A percentile compares a stretch with the other conserved stretches of the same genome.
Evolutionary conservation across 257 asterid genomes (phyloP).

Genomic region (Jasminum sambac): DNA sequence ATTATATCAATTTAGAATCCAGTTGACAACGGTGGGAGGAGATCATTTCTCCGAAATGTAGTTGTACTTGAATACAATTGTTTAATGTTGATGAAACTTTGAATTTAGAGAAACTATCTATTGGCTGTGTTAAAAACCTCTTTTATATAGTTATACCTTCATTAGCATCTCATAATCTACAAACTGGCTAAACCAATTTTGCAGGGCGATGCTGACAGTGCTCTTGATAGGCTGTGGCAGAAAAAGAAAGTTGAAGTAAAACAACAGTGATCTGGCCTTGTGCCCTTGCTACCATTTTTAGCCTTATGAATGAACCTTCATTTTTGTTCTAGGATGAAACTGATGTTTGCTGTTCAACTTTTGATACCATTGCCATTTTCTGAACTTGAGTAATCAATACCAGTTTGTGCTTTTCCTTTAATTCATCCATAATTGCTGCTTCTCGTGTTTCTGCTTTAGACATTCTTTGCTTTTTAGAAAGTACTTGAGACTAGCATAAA

Average conservation of each 20-base stretch:
- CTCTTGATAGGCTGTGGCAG: constrained; percentile 7
- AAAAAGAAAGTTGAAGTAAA: constrained; percentile 5
- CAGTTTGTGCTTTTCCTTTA: not conserved
- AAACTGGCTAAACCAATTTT: not conserved
- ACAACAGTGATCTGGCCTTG: not conserved
- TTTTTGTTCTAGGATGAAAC: not conserved
- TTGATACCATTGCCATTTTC: not conserved
- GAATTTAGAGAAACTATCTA: not conserved
- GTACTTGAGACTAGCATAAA: too few relatives aligned
- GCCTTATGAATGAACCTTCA: not conserved
- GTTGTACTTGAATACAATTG: not conserved
- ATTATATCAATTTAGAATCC: not conserved
- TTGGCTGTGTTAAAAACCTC: not conserved
- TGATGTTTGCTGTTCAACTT: not conserved
- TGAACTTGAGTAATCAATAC: not conserved
- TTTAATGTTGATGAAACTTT: not conserved
- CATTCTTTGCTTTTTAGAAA: too few relatives aligned
- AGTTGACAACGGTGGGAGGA: not conserved
- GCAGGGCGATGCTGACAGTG: constrained; percentile 7
- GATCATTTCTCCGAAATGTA: not conserved
- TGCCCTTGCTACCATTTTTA: not conserved
- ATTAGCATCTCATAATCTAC: not conserved
- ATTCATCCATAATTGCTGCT: not conserved
- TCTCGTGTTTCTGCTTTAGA: not conserved
- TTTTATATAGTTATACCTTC: not conserved